Evolutionary conservation across 2,329 filamentous ascomycete genomes (phyloP).

Genomic region (Penicillium corylophilum): DNA sequence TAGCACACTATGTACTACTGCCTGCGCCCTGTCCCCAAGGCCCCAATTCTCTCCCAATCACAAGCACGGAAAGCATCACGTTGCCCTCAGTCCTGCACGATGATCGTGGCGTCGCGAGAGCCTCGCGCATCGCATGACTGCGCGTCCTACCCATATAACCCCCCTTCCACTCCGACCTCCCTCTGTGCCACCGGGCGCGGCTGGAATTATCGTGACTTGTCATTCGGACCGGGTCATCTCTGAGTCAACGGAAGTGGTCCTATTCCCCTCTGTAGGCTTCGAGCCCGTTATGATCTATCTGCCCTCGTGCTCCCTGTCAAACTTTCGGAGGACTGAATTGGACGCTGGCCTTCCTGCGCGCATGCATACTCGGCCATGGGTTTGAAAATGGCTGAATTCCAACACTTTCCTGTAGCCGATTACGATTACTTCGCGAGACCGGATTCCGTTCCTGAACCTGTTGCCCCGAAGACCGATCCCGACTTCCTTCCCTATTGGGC

Average conservation of each 20-base stretch:
- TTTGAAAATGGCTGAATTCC: conserved; percentile 29
- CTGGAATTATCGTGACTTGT: conserved; percentile 20
- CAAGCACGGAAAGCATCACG: conserved; percentile 7
- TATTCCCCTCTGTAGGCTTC: neutral
- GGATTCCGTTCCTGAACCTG: conserved; percentile 13
- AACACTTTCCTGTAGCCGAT: conserved; percentile 22
- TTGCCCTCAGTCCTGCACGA: conserved; percentile 5
- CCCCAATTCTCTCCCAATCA: conserved; percentile 17
- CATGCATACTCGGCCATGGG: conserved; percentile 15
- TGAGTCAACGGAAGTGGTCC: neutral
- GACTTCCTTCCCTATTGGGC: conserved; percentile 41
- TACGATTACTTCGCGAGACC: conserved; percentile 13
- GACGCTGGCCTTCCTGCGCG: neutral
- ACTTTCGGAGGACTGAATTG: conserved; percentile 5
- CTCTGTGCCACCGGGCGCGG: conserved; percentile 16
- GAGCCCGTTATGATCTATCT: conserved; percentile 13
- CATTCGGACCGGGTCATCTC: conserved; percentile 7
- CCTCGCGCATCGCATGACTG: conserved; percentile 22
- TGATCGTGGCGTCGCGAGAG: conserved; percentile 18
- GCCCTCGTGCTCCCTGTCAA: conserved; percentile 6
- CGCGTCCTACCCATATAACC: conserved; percentile 12
- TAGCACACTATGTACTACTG: conserved; percentile 12
- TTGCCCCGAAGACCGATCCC: conserved; percentile 9
- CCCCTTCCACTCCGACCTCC: conserved; percentile 1
- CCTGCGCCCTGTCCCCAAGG: conserved; percentile 2